These are phyloP conservation scores for Gossypium davidsonii DNA, from an alignment of 441 rosid genomes.

Conservation along the genomic window DNA sequence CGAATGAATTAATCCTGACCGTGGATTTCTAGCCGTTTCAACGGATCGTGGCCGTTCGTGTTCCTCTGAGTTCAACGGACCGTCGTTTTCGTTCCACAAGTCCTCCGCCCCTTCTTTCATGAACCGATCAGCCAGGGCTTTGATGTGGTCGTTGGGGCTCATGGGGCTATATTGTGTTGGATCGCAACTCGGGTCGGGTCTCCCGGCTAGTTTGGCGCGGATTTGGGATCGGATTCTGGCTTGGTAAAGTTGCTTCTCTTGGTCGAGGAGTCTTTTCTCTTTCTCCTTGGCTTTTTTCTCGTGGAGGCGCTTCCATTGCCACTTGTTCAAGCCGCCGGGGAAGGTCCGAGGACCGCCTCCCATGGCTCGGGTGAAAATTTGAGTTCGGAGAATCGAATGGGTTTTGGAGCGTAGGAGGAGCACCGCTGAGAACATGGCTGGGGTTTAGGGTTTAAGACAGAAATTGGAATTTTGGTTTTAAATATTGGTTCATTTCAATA, in stretches of 20 bases:
- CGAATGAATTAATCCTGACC: constrained; percentile 22
- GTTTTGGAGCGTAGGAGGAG: constrained; percentile 37
- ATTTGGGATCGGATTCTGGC: constrained; percentile 68
- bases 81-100: constrained; percentile 82
- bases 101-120: constrained; percentile 84
- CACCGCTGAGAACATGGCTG: constrained; percentile 37
- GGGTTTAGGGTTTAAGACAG: constrained; percentile 5
- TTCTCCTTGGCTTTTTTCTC: constrained; percentile 89
- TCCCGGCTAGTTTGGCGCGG: constrained; percentile 44
- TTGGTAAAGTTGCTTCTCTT: constrained; percentile 86
- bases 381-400: constrained; percentile 22
- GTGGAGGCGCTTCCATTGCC: constrained; percentile 98
- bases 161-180: constrained; percentile 35
- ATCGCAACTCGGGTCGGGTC: constrained; percentile 17
- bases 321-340: constrained; percentile 90
- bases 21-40: constrained; percentile 15
- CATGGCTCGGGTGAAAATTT: constrained; percentile 55
- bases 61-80: constrained; percentile 43
- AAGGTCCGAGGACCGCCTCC: constrained; percentile 96
- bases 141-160: constrained; percentile 59
- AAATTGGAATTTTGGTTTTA: background rate
- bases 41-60: constrained; percentile 6
- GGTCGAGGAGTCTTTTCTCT: constrained; percentile 74
- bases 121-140: constrained; percentile 81
- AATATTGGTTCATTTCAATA: background rate